A percentile compares a stretch with the other conserved stretches of the same genome.
phyloP scores from a whole-genome alignment of 306 rosid genomes.

The Ochetophila trinervis region DNA sequence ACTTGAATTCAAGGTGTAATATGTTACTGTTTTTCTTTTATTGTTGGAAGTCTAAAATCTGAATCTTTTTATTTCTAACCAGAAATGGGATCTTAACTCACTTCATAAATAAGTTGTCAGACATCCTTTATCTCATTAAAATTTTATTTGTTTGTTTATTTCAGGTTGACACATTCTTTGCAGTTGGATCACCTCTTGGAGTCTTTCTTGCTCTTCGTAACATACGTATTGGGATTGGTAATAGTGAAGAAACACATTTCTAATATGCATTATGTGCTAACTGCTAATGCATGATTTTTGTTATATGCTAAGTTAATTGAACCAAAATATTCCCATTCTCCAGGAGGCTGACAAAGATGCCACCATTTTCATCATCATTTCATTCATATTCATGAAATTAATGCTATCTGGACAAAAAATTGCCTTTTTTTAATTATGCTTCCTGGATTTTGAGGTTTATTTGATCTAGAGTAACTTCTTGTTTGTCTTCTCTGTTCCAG shows the following conservation, averaged over 20 bases:
- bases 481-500: slow-evolving; percentile 39
- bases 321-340: no score
- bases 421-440: no score
- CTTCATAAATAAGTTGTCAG: slow-evolving; percentile 15
- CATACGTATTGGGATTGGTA: slow-evolving; percentile 86
- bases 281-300: neutral
- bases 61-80: neutral
- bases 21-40: neutral
- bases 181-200: slow-evolving; percentile 99
- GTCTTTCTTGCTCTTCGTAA: slow-evolving; percentile 97
- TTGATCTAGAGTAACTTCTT: slow-evolving; percentile 9
- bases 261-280: slow-evolving; percentile 21
- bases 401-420: no score
- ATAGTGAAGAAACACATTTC: slow-evolving; percentile 16
- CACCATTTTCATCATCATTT: no score
- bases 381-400: no score
- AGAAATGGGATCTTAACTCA: slow-evolving; percentile 7
- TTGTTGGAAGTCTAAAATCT: neutral
- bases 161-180: slow-evolving; percentile 96
- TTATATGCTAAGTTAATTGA: no score
- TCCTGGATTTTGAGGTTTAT: slow-evolving; percentile 14
- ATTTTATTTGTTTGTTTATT: slow-evolving; percentile 18
- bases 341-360: no score
- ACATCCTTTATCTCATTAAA: slow-evolving; percentile 16
- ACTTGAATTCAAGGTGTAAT: slow-evolving; percentile 80